Evolutionary conservation across 2,329 filamentous ascomycete genomes (phyloP).

Genomic region (Fusarium secorum): DNA sequence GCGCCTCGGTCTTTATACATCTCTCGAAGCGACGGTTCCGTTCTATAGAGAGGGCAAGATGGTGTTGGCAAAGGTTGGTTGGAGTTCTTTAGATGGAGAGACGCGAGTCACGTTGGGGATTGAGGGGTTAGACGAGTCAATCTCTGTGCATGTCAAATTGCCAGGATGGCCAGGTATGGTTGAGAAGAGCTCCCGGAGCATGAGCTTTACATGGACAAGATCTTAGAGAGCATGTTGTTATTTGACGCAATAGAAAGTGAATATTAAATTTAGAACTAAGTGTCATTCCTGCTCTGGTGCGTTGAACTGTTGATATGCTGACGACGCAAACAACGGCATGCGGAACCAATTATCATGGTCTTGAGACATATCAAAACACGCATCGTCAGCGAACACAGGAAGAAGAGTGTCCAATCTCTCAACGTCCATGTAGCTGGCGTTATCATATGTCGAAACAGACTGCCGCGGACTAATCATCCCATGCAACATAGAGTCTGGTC

Average conservation of each 20-base stretch:
- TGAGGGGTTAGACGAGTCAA: background rate
- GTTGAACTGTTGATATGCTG: background rate
- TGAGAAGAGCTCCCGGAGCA: background rate
- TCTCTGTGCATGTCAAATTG: background rate
- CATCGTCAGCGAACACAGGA: background rate
- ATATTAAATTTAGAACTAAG: accelerated
- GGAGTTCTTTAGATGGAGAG: background rate
- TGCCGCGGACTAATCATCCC: background rate
- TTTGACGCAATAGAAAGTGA: accelerated
- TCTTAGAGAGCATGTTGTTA: background rate
- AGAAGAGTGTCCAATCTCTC: background rate
- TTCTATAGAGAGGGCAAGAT: background rate
- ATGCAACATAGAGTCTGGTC: background rate
- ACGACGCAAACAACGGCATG: background rate
- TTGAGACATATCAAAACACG: background rate
- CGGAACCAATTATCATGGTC: background rate
- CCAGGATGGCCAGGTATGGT: background rate
- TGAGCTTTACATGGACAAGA: background rate
- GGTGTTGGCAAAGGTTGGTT: background rate
- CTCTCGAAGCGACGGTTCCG: background rate
- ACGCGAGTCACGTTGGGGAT: background rate
- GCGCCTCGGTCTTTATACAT: background rate
- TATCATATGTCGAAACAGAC: background rate
- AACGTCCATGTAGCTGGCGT: accelerated
- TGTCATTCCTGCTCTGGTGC: background rate